These are phyloP conservation scores for Microdochium trichocladiopsis DNA, from an alignment of 2,329 filamentous ascomycete genomes.

Conservation along the genomic window DNA sequence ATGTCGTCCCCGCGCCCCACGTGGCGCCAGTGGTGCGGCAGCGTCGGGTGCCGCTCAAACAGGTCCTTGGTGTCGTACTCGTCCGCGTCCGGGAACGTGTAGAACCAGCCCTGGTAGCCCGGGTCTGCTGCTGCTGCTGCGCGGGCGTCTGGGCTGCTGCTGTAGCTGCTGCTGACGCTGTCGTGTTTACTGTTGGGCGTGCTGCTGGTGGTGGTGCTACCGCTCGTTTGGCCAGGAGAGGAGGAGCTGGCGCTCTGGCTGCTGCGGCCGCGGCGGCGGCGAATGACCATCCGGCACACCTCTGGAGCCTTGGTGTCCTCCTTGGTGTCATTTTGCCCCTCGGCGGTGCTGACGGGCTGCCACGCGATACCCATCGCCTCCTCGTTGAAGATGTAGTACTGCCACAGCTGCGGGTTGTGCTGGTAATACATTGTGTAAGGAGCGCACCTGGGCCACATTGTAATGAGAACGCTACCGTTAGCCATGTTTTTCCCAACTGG, in stretches of 20 bases:
- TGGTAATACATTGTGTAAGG: slow-evolving; percentile 23
- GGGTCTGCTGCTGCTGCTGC: slow-evolving; percentile 4
- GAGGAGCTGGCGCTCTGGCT: too few relatives aligned
- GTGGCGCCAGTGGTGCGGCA: slow-evolving; percentile 12
- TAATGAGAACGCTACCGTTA: too few relatives aligned
- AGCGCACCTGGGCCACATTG: slow-evolving; percentile 12
- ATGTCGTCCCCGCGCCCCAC: slow-evolving; percentile 26
- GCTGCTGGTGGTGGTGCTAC: too few relatives aligned
- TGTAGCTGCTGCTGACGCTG: too few relatives aligned
- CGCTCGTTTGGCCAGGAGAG: too few relatives aligned
- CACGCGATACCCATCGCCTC: slow-evolving; percentile 28
- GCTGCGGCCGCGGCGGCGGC: slow-evolving; percentile 15
- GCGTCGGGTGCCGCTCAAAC: slow-evolving; percentile 11
- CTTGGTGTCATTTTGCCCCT: neutral
- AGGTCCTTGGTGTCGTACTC: slow-evolving; percentile 16
- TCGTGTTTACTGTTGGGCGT: too few relatives aligned
- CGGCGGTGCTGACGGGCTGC: slow-evolving; percentile 7
- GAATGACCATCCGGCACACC: slow-evolving; percentile 27
- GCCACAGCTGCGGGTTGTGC: slow-evolving; percentile 20
- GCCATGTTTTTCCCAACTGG: too few relatives aligned
- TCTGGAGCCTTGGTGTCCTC: slow-evolving; percentile 11
- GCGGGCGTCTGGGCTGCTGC: too few relatives aligned
- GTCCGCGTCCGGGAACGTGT: slow-evolving; percentile 12
- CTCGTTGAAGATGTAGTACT: slow-evolving; percentile 29
- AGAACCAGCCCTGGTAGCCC: slow-evolving; percentile 12